Evolutionary conservation across 345 rosid genomes (phyloP).

Genomic region (Diplotaxis tenuifolia): DNA sequence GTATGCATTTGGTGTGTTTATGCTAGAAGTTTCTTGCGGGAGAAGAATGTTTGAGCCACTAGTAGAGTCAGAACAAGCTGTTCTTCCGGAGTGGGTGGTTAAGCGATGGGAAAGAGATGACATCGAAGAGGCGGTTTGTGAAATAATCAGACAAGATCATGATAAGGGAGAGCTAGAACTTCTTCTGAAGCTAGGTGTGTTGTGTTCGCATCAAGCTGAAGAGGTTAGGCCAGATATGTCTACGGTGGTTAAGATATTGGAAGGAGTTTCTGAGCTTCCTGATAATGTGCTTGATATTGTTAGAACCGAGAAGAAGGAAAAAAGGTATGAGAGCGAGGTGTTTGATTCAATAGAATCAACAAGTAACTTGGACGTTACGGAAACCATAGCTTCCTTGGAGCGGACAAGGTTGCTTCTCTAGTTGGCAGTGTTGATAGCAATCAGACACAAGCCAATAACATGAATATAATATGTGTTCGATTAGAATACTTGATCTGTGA

Average conservation of each 20-base stretch:
- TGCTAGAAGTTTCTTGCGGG: conserved; percentile 54
- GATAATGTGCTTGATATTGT: conserved; percentile 15
- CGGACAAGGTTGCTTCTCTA: neutral
- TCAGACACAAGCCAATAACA: neutral
- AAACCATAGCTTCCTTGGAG: conserved; percentile 17
- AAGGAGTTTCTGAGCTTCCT: conserved; percentile 20
- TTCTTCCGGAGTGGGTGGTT: conserved; percentile 44
- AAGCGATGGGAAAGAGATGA: conserved; percentile 33
- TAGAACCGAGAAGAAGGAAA: conserved; percentile 7
- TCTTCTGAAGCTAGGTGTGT: conserved; percentile 37
- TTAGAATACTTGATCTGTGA: neutral
- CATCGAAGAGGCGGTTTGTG: conserved; percentile 35
- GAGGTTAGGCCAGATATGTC: conserved; percentile 36
- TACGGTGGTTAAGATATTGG: conserved; percentile 26
- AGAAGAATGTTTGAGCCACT: conserved; percentile 41
- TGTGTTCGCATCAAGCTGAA: conserved; percentile 32
- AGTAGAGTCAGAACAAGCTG: conserved; percentile 37
- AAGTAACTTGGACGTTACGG: conserved; percentile 14
- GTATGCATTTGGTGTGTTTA: conserved; percentile 47
- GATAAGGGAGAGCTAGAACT: conserved; percentile 24
- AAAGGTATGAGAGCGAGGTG: conserved; percentile 11
- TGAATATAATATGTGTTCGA: neutral
- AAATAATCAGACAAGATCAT: conserved; percentile 14
- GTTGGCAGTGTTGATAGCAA: neutral
- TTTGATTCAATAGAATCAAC: conserved; percentile 6